A percentile compares a stretch with the other conserved stretches of the same genome.
These are phyloP conservation scores for Prunus yedoensis DNA, from an alignment of 331 rosid genomes.

Conservation along the genomic window DNA sequence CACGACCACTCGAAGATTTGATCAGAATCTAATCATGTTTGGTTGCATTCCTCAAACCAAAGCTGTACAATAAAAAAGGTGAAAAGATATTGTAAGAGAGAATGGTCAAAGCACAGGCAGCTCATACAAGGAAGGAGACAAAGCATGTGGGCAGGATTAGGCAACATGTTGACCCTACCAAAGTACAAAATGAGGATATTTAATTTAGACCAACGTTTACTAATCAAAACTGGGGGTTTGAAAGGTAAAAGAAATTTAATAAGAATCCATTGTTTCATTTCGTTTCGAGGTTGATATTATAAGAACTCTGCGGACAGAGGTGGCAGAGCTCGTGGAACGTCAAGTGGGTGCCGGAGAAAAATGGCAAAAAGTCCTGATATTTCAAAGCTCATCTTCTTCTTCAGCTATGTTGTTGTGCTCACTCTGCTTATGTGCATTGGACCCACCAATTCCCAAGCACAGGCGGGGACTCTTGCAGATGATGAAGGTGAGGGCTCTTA, in stretches of 20 bases:
- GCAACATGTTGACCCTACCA: too few relatives aligned
- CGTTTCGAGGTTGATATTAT: not conserved
- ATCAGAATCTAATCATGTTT: too few relatives aligned
- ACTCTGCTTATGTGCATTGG: not conserved
- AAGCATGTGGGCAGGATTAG: too few relatives aligned
- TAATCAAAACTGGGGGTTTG: not conserved
- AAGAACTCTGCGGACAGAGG: not conserved
- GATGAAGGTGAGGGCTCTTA: conserved; percentile 12
- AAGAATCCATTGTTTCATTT: not conserved
- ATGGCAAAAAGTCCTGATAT: not conserved
- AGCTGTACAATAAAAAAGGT: too few relatives aligned
- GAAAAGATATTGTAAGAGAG: too few relatives aligned
- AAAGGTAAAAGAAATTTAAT: not conserved
- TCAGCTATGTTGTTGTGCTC: not conserved
- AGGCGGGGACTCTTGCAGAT: conserved; percentile 8
- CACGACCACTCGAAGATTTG: too few relatives aligned
- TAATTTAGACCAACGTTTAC: too few relatives aligned
- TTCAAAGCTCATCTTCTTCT: not conserved
- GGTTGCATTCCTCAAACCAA: too few relatives aligned
- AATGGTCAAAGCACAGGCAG: too few relatives aligned
- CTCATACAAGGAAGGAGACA: too few relatives aligned
- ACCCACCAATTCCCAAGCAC: conserved; percentile 17
- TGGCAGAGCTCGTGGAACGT: not conserved
- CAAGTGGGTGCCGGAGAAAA: not conserved
- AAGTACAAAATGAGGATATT: too few relatives aligned